Percentiles rank a stretch among this genome's conserved stretches.
Conservation (phyloP, 345 rosid genomes). For the Populus tremula region DNA sequence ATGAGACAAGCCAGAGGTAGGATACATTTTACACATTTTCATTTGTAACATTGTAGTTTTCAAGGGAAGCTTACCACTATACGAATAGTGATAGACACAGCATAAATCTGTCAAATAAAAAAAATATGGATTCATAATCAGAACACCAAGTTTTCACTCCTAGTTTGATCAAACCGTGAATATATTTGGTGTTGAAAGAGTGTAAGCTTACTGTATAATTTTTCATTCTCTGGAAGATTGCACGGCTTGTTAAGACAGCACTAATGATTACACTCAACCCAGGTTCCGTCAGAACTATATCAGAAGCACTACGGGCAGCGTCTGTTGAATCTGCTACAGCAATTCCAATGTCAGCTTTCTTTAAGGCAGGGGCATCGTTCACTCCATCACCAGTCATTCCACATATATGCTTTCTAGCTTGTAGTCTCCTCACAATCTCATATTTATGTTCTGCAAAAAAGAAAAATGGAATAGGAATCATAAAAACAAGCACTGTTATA, state of each 20-base stretch:
- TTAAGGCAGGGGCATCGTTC: constrained; percentile 61
- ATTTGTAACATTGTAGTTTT: background rate
- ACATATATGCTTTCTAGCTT: constrained; percentile 47
- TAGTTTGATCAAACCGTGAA: background rate
- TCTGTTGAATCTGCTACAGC: constrained; percentile 68
- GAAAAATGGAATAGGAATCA: constrained; percentile 7
- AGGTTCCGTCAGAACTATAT: constrained; percentile 61
- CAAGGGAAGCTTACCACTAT: constrained; percentile 47
- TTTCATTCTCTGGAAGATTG: constrained; percentile 66
- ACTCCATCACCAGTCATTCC: constrained; percentile 73
- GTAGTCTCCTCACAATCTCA: constrained; percentile 55
- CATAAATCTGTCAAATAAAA: constrained; percentile 45
- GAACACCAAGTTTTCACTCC: background rate
- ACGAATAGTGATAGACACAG: constrained; percentile 67
- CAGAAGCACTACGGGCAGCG: constrained; percentile 62
- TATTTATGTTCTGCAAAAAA: constrained; percentile 46
- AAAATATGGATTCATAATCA: background rate
- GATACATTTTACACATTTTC: background rate
- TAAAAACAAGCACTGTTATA: background rate
- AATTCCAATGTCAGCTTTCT: constrained; percentile 66
- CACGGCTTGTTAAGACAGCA: constrained; percentile 62
- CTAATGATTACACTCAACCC: constrained; percentile 62
- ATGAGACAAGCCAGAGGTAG: background rate
- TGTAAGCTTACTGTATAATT: constrained; percentile 49
- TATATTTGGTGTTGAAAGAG: background rate